Base-by-base conservation (phyloP, 371 early-diverging fungal genomes). In the Fennellomyces sp. region DNA sequence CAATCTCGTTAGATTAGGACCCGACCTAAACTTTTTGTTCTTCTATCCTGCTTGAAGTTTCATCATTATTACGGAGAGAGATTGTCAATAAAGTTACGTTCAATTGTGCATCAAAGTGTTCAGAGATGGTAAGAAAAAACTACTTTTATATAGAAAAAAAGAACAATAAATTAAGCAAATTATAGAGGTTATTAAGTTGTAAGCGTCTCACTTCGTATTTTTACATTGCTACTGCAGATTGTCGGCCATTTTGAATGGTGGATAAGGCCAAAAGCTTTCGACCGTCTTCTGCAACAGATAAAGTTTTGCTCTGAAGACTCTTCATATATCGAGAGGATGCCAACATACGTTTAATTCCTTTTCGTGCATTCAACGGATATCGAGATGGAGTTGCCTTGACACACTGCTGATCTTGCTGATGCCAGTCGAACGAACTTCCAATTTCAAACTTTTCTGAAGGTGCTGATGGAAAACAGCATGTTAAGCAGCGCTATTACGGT, bases 271-370 rank as follows among this genome's bases (percentile, higher is more conserved):
- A 31, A 15, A 56, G 31, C 5, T 38, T 35, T 17, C 56, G 8
- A 12, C 56, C 56, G 31, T 56, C 56, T 12, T 39, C 49, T 11
- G 58, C 31, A 19, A 47, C 35, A n/a, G 58, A 49, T 17, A 58
- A 29, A 15, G 58, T 56, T 28, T 59, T 69, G 30, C 50, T 53
- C 39, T 69, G 69, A 5, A 65, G 31, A 29, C 54, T 54, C 52
- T 33, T 58, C 21, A 69, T 23, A 52, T 70, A 66, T 26, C 66
- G 36, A 5, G 70, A 70, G 2, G 70, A 70, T 0, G 70, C 70
- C 45, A 70, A 11, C 58, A 66, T 66, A 13, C 64, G 60, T 47
- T 62, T 65, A 35, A 50, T 57, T 17, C 39, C 41, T 21, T 51
- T 35, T 21, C 38, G 27, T 12, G 41, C 30, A 41, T 41, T 39